A percentile compares a stretch with the other conserved stretches of the same genome.
Conservation (phyloP, 2,329 filamentous ascomycete species). For the Aspergillus sp. region DNA sequence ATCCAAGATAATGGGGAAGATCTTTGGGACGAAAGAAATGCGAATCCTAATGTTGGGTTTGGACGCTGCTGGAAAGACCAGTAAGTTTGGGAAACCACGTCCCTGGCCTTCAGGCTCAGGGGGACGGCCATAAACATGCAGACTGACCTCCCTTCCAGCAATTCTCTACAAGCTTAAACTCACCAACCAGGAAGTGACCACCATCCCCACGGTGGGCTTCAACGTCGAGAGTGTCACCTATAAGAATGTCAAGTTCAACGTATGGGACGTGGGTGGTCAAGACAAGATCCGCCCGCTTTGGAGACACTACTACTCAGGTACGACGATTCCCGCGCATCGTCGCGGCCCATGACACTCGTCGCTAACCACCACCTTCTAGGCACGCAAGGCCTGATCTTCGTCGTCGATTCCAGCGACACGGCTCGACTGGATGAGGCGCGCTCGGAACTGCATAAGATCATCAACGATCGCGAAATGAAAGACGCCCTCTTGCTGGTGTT, state of each 20-base stretch:
- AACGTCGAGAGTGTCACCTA: slow-evolving; percentile 99
- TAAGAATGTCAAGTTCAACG: slow-evolving; percentile 99
- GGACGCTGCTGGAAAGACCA: slow-evolving; percentile 98
- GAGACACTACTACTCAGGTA: slow-evolving; percentile 93
- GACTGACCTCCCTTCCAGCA: slow-evolving; percentile 40
- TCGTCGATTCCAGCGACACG: slow-evolving; percentile 92
- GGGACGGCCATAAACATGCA: background rate
- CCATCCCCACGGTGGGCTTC: slow-evolving; percentile 97
- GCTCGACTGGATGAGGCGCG: slow-evolving; percentile 89
- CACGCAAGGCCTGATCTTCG: slow-evolving; percentile 97
- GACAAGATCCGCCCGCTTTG: slow-evolving; percentile 97
- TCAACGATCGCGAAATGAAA: slow-evolving; percentile 97
- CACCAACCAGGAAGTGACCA: slow-evolving; percentile 88
- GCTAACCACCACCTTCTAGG: slow-evolving; percentile 49
- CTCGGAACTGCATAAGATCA: slow-evolving; percentile 92
- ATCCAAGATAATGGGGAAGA: slow-evolving; percentile 96
- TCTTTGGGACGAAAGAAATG: slow-evolving; percentile 99
- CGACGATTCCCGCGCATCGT: background rate
- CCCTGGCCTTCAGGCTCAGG: background rate
- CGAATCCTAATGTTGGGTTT: slow-evolving; percentile 96
- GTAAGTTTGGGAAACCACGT: slow-evolving; percentile 32
- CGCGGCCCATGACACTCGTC: background rate
- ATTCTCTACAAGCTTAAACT: slow-evolving; percentile 99
- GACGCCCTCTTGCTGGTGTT: slow-evolving; percentile 92
- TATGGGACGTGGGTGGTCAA: slow-evolving; percentile 98